Percentiles rank a stretch among this genome's conserved stretches.
Evolutionary conservation across 139 green algal species (phyloP).

Genomic region (Yamagishiella unicocca): DNA sequence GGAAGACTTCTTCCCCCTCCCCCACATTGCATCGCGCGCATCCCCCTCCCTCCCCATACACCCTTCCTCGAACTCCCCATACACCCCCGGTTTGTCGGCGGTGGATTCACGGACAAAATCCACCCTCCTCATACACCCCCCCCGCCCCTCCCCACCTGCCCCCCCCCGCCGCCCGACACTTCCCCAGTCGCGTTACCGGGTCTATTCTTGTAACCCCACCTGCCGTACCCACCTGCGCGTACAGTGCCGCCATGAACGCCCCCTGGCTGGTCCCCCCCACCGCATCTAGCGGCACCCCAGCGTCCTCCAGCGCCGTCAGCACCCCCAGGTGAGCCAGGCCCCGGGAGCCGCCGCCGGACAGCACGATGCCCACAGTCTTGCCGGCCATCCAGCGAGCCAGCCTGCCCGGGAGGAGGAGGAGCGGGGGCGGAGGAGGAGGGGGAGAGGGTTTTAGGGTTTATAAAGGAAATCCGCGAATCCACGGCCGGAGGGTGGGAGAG

Average conservation of each 20-base stretch:
- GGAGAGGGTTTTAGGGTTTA: not conserved
- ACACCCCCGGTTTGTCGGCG: too few species aligned
- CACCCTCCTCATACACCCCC: too few species aligned
- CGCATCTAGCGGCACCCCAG: constrained; percentile 79
- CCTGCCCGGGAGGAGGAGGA: constrained; percentile 30
- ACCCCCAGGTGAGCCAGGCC: constrained; percentile 83
- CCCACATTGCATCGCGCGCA: too few species aligned
- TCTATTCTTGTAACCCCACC: not conserved
- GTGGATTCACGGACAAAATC: too few species aligned
- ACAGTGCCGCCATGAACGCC: constrained; percentile 86
- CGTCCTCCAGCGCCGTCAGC: constrained; percentile 80
- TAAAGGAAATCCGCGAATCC: too few species aligned
- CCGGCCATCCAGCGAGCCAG: constrained; percentile 77
- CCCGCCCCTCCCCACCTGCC: not conserved
- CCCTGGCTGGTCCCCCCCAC: constrained; percentile 85
- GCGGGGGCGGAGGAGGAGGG: not conserved
- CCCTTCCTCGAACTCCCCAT: not conserved
- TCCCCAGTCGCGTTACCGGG: not conserved
- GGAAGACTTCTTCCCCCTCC: not conserved
- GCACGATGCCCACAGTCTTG: constrained; percentile 77
- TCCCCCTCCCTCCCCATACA: not conserved
- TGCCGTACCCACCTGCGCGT: constrained; percentile 62
- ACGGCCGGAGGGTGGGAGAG: too few species aligned
- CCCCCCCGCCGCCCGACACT: not conserved
- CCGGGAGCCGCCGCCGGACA: constrained; percentile 69